phyloP scores from a whole-genome alignment of 768 basidiomycete genomes.

The Trametes sanguinea region DNA sequence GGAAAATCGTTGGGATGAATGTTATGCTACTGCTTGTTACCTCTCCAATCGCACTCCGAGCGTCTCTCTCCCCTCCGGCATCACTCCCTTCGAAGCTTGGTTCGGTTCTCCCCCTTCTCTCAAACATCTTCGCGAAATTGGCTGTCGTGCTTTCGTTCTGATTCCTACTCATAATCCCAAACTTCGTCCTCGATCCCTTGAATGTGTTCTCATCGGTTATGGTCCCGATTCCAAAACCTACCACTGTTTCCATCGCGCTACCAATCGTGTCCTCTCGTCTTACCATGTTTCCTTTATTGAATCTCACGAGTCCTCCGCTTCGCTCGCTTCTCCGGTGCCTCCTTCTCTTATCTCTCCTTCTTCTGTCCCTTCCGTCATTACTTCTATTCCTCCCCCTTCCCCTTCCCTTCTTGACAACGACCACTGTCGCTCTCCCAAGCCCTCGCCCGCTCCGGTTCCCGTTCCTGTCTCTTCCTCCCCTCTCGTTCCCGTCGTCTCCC shows the following conservation, averaged over 20 bases:
- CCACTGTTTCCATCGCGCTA: conserved; percentile 24
- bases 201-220: conserved; percentile 32
- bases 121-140: conserved; percentile 30
- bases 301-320: conserved; percentile 22
- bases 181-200: conserved; percentile 19
- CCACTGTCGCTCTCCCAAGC: too few species aligned
- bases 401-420: neutral
- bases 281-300: conserved; percentile 29
- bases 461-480: too few species aligned
- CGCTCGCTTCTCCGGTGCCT: too few species aligned
- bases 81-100: conserved; percentile 17
- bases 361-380: too few species aligned
- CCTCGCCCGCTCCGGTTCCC: too few species aligned
- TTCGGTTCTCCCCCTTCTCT: conserved; percentile 23
- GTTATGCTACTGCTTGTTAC: conserved; percentile 13
- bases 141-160: conserved; percentile 28
- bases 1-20: conserved; percentile 15
- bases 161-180: conserved; percentile 27
- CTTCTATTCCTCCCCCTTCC: neutral
- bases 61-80: neutral
- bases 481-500: neutral
- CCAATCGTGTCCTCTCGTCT: conserved; percentile 14
- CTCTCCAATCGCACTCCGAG: conserved; percentile 10
- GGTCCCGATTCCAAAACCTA: conserved; percentile 28
- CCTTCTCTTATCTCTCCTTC: too few species aligned